Evolutionary conservation across 768 basidiomycete species (phyloP).

Genomic region (Leccinum truebloodii): DNA sequence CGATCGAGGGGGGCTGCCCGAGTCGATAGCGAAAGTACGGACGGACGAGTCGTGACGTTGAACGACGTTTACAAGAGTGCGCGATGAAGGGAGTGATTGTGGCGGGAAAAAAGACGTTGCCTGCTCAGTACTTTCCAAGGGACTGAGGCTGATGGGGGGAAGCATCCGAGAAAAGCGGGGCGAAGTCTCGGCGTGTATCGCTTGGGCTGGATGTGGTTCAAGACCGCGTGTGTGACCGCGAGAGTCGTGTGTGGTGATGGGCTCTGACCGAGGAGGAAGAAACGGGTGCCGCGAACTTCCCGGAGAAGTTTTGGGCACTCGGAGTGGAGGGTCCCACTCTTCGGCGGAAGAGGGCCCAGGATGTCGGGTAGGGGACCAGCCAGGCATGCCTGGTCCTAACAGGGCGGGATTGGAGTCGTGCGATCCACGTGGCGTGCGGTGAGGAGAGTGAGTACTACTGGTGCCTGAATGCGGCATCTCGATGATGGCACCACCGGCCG

Average conservation of each 20-base stretch:
- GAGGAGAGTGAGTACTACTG: slow-evolving; percentile 12
- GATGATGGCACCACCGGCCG: slow-evolving; percentile 1
- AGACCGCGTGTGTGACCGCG: slow-evolving; percentile 17
- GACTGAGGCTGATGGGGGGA: slow-evolving; percentile 26
- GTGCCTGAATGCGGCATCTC: slow-evolving; percentile 18
- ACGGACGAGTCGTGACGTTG: slow-evolving; percentile 24
- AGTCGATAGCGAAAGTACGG: slow-evolving; percentile 20
- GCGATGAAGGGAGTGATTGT: slow-evolving; percentile 27
- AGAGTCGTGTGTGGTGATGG: slow-evolving; percentile 11
- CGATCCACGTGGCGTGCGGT: slow-evolving; percentile 25
- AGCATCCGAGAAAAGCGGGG: slow-evolving; percentile 31
- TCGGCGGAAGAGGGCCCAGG: slow-evolving; percentile 21
- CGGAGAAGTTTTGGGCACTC: slow-evolving; percentile 12
- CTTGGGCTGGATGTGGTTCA: slow-evolving; percentile 13
- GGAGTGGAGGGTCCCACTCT: slow-evolving; percentile 20
- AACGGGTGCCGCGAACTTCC: not conserved
- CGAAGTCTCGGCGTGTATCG: slow-evolving; percentile 17
- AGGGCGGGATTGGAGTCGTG: slow-evolving; percentile 42
- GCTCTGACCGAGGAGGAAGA: slow-evolving; percentile 11
- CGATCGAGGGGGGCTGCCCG: slow-evolving; percentile 8
- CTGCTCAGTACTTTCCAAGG: slow-evolving; percentile 21
- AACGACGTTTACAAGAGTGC: slow-evolving; percentile 13
- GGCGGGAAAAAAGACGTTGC: slow-evolving; percentile 35
- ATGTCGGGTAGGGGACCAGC: slow-evolving; percentile 24
- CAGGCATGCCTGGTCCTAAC: slow-evolving; percentile 59